Base-by-base conservation (phyloP, 768 basidiomycete genomes). In the Lyophyllum shimeji region DNA sequence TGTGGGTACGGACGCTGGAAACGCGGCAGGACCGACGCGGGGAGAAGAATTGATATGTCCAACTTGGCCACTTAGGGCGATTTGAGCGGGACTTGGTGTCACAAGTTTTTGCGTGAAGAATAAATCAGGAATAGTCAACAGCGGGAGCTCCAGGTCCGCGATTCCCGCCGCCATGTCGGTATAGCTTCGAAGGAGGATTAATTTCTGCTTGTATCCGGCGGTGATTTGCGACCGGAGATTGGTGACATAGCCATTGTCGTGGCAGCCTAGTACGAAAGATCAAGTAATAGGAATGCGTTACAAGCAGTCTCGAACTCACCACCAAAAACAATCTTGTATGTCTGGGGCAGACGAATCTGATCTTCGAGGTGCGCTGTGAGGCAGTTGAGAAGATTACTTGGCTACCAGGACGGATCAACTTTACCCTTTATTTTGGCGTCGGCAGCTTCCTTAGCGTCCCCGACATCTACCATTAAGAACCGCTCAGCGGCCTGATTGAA, bases 401-500 rank as follows among this genome's bases (percentile, higher is more conserved):
- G 59, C 20, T 7, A 21, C 47, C n/a, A 44, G 47, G 23, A 27
- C 24, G 24, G 17, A 29, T 0, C 50, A 50, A 9, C 43, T 66
- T 47, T 60, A 87, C 89, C 85, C 77, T 86, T 87, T 66, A 90
- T 81, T 71, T 90, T 90, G 43, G 83, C 79, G 67, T 90, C 87
- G 25, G 86, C 87, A 3, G 83, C 85, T 74, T 90, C 88, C 71
- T 90, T 90, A 48, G 77, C 82, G 57, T 72, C 74, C 46, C 88
- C 88, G 49, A 86, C 86, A 68, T 90, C 88, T 29, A 87, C 76
- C 71, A 90, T 82, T 50, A 81, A 69, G 66, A 89, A 89, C 42
- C 84, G 79, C 55, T 83, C 82, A 13, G 81, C 73, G 11, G 87
- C 84, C 68, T 86, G 83, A 67, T 87, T 88, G 64, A 90, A 88